Evolutionary conservation across 345 rosid species (phyloP), one percentile per base, ranked within the genome.

Genomic region (Aquilaria sinensis): DNA sequence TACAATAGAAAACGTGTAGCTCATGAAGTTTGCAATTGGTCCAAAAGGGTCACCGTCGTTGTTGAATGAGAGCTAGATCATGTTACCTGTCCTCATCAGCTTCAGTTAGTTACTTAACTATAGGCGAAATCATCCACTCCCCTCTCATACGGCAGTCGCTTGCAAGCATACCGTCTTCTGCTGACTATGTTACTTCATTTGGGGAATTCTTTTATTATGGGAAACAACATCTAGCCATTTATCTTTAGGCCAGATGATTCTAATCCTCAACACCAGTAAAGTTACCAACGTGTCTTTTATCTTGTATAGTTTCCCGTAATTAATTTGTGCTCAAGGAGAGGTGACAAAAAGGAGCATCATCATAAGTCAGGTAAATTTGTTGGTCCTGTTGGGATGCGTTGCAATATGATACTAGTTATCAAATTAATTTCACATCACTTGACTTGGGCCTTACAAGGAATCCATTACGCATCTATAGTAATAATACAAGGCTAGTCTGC

Each of bases 381-480:
- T 0, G 69, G 75, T 7, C 56, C 77, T 0, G 77, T 70, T 56
- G 81, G 70, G 50, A 74, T 77, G 73, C 80, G 78, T 33, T 53
- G 57, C 67, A 9, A 70, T 85, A 32, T 63, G 78, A 7, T 75
- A 64, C 51, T 70, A 83, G 47, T 58, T 86, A 29, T 79, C 80
- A 32, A 81, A 86, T 62, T 79, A 23, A 23, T 23, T 23, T 23
- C 23, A 23, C 23, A 23, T 74, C 72, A 81, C 71, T 32, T 62
- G 62, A 15, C 63, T 51, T 33, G 37, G 69, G 8, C 65, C 41
- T 51, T 73, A 74, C 62, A 74, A 77, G 14, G 74, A 70, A 45
- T 74, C 81, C 12, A 76, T 83, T 68, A 81, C 85, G 9, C 75
- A 66, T 65, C 75, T 80, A 56, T 65, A 77, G 7, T 60, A 77